A percentile compares a stretch with the other conserved stretches of the same genome.
These are phyloP conservation scores for Anaeromyces robustus DNA, from an alignment of 192 early-diverging fungal genomes.

Conservation along the genomic window DNA sequence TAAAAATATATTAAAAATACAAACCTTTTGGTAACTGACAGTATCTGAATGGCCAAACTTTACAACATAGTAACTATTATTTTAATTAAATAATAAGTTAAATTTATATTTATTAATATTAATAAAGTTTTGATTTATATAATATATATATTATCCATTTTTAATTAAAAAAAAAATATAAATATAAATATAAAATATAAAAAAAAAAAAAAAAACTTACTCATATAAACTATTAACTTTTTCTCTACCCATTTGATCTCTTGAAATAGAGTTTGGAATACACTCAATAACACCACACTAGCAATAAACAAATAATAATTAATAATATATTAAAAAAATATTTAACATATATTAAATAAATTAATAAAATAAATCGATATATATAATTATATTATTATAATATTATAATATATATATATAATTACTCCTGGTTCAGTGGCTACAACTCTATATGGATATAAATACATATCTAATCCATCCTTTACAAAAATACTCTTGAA, in stretches of 20 bases:
- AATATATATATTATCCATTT: too few species aligned
- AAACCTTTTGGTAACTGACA: constrained; percentile 61
- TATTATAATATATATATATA: neutral
- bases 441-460: constrained; percentile 93
- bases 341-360: constrained; percentile 1
- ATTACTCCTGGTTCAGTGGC: constrained; percentile 82
- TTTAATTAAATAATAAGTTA: too few species aligned
- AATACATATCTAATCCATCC: constrained; percentile 83
- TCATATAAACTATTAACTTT: constrained; percentile 94
- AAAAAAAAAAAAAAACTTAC: constrained; percentile 8
- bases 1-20: neutral
- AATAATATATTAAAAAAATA: neutral
- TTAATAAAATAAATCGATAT: neutral
- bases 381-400: neutral
- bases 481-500: constrained; percentile 92
- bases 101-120: too few species aligned
- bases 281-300: constrained; percentile 96
- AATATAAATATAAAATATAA: too few species aligned
- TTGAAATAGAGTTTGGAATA: constrained; percentile 88
- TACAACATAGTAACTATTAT: constrained; percentile 64
- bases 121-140: too few species aligned
- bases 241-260: constrained; percentile 94
- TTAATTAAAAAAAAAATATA: too few species aligned
- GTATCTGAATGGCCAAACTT: constrained; percentile 82
- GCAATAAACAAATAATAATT: too few species aligned